Evolutionary conservation across 345 rosid species (phyloP).

Genomic region (Lepidium aucheri): DNA sequence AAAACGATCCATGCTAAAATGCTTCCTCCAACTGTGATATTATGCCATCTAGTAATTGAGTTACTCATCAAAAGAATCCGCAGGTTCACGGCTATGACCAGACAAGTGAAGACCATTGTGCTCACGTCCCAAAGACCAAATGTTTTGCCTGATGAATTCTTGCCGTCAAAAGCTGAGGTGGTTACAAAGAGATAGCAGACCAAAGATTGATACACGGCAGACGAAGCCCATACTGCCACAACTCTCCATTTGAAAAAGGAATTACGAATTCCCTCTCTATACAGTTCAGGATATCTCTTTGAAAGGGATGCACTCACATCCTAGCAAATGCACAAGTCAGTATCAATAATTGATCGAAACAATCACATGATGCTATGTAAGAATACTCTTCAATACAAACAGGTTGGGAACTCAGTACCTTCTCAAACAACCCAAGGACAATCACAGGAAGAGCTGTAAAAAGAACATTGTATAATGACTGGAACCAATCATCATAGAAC

Average conservation of each 20-base stretch:
- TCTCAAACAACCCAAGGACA: slow-evolving; percentile 86
- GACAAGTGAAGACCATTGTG: slow-evolving; percentile 92
- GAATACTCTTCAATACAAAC: background rate
- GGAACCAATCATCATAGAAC: slow-evolving; percentile 99
- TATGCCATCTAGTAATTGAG: slow-evolving; percentile 86
- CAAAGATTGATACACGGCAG: slow-evolving; percentile 82
- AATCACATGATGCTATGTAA: background rate
- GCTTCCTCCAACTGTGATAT: slow-evolving; percentile 86
- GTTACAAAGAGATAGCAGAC: slow-evolving; percentile 62
- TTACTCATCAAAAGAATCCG: slow-evolving; percentile 95
- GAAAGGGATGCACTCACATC: slow-evolving; percentile 95
- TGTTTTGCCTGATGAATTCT: slow-evolving; percentile 65
- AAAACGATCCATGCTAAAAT: slow-evolving; percentile 77
- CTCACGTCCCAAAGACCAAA: slow-evolving; percentile 97
- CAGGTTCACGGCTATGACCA: slow-evolving; percentile 79
- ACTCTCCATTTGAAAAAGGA: slow-evolving; percentile 88
- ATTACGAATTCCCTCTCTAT: slow-evolving; percentile 79
- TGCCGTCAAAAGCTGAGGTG: slow-evolving; percentile 44
- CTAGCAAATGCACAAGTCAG: slow-evolving; percentile 32
- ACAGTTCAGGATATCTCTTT: slow-evolving; percentile 86
- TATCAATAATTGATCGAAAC: background rate
- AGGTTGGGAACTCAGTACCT: slow-evolving; percentile 34
- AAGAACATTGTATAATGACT: slow-evolving; percentile 83
- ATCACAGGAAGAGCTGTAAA: slow-evolving; percentile 91
- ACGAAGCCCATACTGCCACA: slow-evolving; percentile 77